These are phyloP conservation scores for Penicillium diatomitis DNA, from an alignment of 495 filamentous ascomycete genomes.

Conservation along the genomic window DNA sequence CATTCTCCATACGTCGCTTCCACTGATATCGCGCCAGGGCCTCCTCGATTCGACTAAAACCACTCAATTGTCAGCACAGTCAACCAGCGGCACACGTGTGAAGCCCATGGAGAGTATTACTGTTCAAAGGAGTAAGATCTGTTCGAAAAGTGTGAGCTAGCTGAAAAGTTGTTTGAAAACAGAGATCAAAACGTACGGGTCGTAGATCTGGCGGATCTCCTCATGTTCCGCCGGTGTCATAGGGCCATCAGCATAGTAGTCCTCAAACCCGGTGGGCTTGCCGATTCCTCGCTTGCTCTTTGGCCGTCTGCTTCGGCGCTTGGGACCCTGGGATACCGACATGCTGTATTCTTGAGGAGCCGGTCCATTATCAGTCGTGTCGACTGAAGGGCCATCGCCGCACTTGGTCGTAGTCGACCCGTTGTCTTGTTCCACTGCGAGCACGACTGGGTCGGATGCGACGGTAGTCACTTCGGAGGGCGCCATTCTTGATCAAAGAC, in stretches of 20 bases:
- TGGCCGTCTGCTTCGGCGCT: constrained; percentile 25
- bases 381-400: neutral
- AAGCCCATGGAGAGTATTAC: constrained; percentile 17
- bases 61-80: neutral
- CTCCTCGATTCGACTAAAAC: constrained; percentile 64
- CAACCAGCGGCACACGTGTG: neutral
- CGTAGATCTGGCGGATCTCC: constrained; percentile 53
- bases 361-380: constrained; percentile 4
- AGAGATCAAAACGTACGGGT: constrained; percentile 10
- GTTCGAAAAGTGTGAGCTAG: neutral
- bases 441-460: neutral
- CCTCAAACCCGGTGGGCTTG: constrained; percentile 45
- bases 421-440: neutral
- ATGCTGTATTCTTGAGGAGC: constrained; percentile 7
- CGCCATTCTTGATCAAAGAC: no score
- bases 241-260: constrained; percentile 69
- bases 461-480: no score
- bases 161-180: no score
- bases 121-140: constrained; percentile 20
- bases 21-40: constrained; percentile 74
- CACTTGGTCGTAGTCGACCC: no score
- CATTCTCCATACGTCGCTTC: constrained; percentile 60
- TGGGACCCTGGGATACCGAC: constrained; percentile 10
- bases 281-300: constrained; percentile 40
- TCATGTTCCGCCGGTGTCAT: constrained; percentile 56